A percentile compares a stretch with the other conserved stretches of the same genome.
phyloP scores from a whole-genome alignment of 805 yeast genomes.

The Yarrowia bubula region DNA sequence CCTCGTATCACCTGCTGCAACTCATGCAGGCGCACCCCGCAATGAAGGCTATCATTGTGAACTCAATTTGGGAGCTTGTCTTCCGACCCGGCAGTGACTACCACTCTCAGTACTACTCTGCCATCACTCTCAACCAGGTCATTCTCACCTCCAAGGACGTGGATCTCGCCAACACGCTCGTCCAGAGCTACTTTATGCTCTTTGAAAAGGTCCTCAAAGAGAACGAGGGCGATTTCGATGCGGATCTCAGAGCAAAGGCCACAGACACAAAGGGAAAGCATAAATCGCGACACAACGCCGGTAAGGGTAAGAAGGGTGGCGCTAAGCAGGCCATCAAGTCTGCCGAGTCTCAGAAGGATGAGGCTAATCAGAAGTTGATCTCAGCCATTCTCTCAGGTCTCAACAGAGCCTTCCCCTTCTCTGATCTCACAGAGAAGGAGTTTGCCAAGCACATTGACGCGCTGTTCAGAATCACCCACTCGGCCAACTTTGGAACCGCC shows the following conservation, averaged over 20 bases:
- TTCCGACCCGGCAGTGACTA: conserved; percentile 72
- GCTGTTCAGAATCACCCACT: conserved; percentile 84
- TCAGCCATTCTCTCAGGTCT: conserved; percentile 92
- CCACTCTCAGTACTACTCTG: conserved; percentile 84
- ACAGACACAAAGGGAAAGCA: conserved; percentile 42
- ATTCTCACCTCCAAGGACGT: conserved; percentile 76
- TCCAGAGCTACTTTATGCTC: conserved; percentile 79
- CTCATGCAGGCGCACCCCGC: conserved; percentile 92
- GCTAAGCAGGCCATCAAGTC: conserved; percentile 36
- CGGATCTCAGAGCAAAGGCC: conserved; percentile 32
- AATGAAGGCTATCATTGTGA: conserved; percentile 80
- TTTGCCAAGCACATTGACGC: conserved; percentile 73
- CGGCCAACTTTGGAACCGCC: conserved; percentile 89
- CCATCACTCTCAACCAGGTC: conserved; percentile 88
- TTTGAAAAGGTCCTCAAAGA: conserved; percentile 80
- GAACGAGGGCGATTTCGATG: conserved; percentile 49
- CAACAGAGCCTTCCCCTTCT: conserved; percentile 93
- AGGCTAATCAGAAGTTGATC: conserved; percentile 77
- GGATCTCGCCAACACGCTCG: conserved; percentile 76
- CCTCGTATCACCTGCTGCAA: conserved; percentile 75
- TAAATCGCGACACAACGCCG: conserved; percentile 65
- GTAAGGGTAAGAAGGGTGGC: conserved; percentile 80
- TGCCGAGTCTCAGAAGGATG: conserved; percentile 47
- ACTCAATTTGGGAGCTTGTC: conserved; percentile 75
- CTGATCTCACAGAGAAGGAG: conserved; percentile 66